These are phyloP conservation scores for Hirsutella rhossiliensis DNA, from an alignment of 2,329 filamentous ascomycete species.

Conservation along the genomic window DNA sequence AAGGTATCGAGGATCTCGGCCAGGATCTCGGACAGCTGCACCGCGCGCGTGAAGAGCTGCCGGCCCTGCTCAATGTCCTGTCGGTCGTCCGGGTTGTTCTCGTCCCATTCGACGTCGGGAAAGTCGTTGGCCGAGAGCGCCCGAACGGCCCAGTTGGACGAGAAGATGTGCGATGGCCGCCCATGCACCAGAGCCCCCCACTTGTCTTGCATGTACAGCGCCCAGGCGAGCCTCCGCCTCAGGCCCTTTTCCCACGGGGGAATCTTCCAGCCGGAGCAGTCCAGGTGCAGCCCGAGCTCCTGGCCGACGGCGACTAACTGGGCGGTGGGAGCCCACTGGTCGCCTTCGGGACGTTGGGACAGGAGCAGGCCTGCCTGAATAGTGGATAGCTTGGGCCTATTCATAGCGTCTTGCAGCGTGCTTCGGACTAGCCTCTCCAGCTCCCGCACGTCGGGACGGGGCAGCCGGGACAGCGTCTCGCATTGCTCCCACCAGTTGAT, in stretches of 20 bases:
- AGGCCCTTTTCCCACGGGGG: slow-evolving; percentile 78
- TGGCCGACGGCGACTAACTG: slow-evolving; percentile 80
- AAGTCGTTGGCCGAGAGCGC: slow-evolving; percentile 56
- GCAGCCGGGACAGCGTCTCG: slow-evolving; percentile 48
- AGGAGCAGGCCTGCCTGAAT: slow-evolving; percentile 67
- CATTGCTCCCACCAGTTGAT: slow-evolving; percentile 81
- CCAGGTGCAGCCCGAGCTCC: slow-evolving; percentile 78
- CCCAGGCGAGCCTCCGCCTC: slow-evolving; percentile 80
- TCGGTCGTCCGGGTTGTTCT: slow-evolving; percentile 48
- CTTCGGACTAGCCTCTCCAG: slow-evolving; percentile 64
- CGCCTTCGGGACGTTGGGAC: slow-evolving; percentile 62
- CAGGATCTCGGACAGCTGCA: slow-evolving; percentile 62
- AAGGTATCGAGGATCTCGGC: slow-evolving; percentile 74
- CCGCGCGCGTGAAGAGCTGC: slow-evolving; percentile 62
- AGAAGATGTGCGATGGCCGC: slow-evolving; percentile 63
- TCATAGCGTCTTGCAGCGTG: slow-evolving; percentile 65
- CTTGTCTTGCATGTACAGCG: slow-evolving; percentile 85
- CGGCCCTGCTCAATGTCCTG: slow-evolving; percentile 56
- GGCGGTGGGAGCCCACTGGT: slow-evolving; percentile 75
- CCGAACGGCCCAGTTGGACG: slow-evolving; percentile 65
- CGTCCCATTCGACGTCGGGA: slow-evolving; percentile 57
- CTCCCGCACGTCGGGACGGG: slow-evolving; percentile 59
- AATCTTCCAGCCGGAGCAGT: slow-evolving; percentile 79
- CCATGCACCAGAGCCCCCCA: slow-evolving; percentile 82
- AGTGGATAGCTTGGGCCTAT: slow-evolving; percentile 69